phyloP scores from a whole-genome alignment of 2,329 filamentous ascomycete genomes.

The Neodidymelliopsis sp. region DNA sequence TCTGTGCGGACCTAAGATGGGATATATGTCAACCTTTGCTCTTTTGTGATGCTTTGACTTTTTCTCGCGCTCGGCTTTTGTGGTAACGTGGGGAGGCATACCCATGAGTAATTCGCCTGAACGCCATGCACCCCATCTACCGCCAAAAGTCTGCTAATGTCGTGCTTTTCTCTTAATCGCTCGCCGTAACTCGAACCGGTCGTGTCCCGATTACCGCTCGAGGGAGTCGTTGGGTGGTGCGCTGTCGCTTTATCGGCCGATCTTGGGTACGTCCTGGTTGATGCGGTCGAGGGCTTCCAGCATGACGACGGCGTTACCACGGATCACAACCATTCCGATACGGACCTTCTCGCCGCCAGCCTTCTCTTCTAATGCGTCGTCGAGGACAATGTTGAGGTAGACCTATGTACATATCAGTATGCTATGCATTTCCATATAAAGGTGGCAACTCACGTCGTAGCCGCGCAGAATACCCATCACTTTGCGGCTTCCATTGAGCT shows the following conservation, averaged over 20 bases:
- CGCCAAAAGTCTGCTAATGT: slow-evolving; percentile 12
- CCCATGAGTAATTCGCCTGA: slow-evolving; percentile 27
- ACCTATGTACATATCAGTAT: slow-evolving; percentile 64
- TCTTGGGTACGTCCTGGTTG: slow-evolving; percentile 45
- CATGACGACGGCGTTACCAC: slow-evolving; percentile 98
- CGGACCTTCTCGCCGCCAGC: slow-evolving; percentile 86
- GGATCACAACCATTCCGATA: slow-evolving; percentile 95
- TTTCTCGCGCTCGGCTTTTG: slow-evolving; percentile 11
- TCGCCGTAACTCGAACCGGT: neutral
- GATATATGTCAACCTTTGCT: slow-evolving; percentile 31
- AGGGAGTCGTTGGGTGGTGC: neutral
- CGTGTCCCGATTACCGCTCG: slow-evolving; percentile 6
- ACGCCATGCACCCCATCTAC: slow-evolving; percentile 27
- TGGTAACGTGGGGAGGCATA: slow-evolving; percentile 24
- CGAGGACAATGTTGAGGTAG: slow-evolving; percentile 96
- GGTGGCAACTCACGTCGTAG: slow-evolving; percentile 79
- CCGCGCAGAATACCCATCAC: slow-evolving; percentile 93
- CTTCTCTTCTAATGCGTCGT: slow-evolving; percentile 96
- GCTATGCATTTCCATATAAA: neutral
- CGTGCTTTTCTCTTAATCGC: neutral
- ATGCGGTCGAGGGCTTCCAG: slow-evolving; percentile 68
- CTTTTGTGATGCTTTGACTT: slow-evolving; percentile 1
- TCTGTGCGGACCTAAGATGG: slow-evolving; percentile 28
- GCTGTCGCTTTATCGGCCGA: slow-evolving; percentile 32
- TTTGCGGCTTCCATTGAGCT: slow-evolving; percentile 96